Evolutionary conservation across 1,284 basidiomycete genomes (phyloP), one percentile per base, ranked within the genome.

Genomic region (Ceraceosorus guamensis): DNA sequence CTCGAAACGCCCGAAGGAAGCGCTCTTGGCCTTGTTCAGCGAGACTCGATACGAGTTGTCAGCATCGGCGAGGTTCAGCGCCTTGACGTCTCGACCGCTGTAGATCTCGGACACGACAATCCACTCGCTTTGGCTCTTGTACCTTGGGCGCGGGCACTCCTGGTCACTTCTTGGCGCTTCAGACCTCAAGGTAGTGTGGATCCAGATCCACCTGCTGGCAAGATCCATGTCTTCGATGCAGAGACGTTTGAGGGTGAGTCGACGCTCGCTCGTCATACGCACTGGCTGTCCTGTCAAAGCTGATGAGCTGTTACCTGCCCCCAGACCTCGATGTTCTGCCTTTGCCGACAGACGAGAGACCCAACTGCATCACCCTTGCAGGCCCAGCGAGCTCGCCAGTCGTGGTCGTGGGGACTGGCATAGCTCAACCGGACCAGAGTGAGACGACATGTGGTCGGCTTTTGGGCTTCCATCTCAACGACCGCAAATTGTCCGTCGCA

Each of bases 91-190:
- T n/a, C n/a, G n/a, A 60, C 64, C 18, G 73, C 75, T 7, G 58
- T 77, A 39, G 63, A 67, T 6, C 66, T 78, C 16, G 77, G 73
- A 10, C 65, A 70, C 8, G 65, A 76, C 43, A 75, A 77, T 47
- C 76, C 77, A 0, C 56, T 71, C 3, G 61, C 70, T n/a, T 69
- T 78, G 46, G 60, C 68, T 5, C 57, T 70, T 41, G 45, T 2
- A 30, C 49, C 7, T 57, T 59, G 10, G 34, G 31, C 44, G n/a
- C 52, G 10, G 35, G n/a, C 35, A 7, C 6, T 68, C 24, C 66
- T 55, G 5, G 61, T 68, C n/a, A 56, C 60, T 39, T 62, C 66
- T 0, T 65, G 61, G 61, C 32, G 50, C 0, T 69, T 62, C 56
- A 46, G 61, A 16, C 65, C 67, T n/a, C 56, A 59, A 5, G 67